Base-by-base conservation (phyloP, 805 yeast species). In the Schizosaccharomyces octosporus region DNA sequence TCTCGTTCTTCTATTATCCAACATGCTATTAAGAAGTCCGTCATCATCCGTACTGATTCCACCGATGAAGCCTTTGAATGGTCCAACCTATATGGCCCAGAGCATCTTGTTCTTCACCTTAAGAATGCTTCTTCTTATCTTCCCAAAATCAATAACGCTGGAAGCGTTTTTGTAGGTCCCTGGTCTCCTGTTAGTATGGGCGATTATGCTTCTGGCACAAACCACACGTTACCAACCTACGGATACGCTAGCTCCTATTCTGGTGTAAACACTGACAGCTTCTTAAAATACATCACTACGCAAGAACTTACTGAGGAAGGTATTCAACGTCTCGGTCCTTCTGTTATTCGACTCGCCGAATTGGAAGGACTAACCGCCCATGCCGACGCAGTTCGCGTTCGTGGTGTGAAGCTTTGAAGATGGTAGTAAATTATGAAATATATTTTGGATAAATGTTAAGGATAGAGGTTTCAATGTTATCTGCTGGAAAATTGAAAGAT, bases 101-200 rank as follows among this genome's bases (percentile, higher is more conserved):
- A 93, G 75, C 99, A 93, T 74, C 81, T 93, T 76, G 93, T 93
- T 68, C 75, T 93, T 67, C 97, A 93, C 73, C 79, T 90, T 63
- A 82, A 84, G 64, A 73, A 89, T 65, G 97, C 98, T 13, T 74
- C 79, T 61, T 72, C 74, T 51, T 85, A 78, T 69, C 90, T 93
- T 54, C 76, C 79, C 39, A 73, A 78, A 65, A 89, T 93, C 43
- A 84, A 85, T 65, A 83, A 93, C 70, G 99, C 99, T 5, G 98
- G 99, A 48, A 84, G 95, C 41, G 93, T 93, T 29, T 93, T 93
- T 69, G 97, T 93, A 62, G 99, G 99, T 57, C 84, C 90, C 3
- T 85, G 85, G 72, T 85, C 96, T 1, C 98, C 99, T 60, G 99
- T 93, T 72, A 85, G 95, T 2, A 89, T 97, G 72, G 99, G 99